Conservation (phyloP, 441 rosid species). For the Eruca vesicaria region DNA sequence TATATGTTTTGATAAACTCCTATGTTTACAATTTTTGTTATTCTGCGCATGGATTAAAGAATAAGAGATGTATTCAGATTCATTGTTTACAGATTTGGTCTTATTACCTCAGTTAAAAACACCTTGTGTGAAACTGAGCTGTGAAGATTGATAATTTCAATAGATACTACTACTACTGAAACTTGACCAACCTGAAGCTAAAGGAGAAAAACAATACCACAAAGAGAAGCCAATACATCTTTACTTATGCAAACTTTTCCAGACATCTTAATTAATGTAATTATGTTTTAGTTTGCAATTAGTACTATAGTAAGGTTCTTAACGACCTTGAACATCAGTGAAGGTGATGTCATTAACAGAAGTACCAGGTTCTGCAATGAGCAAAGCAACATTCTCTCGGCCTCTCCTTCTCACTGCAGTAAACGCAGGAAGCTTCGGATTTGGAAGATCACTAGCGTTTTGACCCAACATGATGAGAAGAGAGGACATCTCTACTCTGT, state of each 20-base stretch:
- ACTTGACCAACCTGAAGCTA: not conserved
- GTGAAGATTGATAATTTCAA: not conserved
- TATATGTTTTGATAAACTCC: not conserved
- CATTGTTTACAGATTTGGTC: not conserved
- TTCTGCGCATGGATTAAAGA: not conserved
- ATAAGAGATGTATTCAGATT: conserved; percentile 5
- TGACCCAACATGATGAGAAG: conserved; percentile 49
- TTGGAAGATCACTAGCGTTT: conserved; percentile 34
- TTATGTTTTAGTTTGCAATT: not conserved
- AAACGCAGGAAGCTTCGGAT: conserved; percentile 49
- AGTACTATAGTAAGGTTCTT: not conserved
- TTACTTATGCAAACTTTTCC: too few species aligned
- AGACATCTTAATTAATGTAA: not conserved
- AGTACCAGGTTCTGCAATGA: conserved; percentile 13
- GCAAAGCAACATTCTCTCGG: not conserved
- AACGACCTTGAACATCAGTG: conserved; percentile 43
- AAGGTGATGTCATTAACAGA: conserved; percentile 48
- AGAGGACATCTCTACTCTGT: conserved; percentile 45
- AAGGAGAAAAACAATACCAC: not conserved
- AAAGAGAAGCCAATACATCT: not conserved
- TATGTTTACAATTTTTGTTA: not conserved
- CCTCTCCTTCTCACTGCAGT: not conserved
- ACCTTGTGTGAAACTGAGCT: not conserved
- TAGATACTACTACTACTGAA: not conserved
- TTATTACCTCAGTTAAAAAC: not conserved